Evolutionary conservation across 257 asterid genomes (phyloP).

Genomic region (Knoxia roxburghii): DNA sequence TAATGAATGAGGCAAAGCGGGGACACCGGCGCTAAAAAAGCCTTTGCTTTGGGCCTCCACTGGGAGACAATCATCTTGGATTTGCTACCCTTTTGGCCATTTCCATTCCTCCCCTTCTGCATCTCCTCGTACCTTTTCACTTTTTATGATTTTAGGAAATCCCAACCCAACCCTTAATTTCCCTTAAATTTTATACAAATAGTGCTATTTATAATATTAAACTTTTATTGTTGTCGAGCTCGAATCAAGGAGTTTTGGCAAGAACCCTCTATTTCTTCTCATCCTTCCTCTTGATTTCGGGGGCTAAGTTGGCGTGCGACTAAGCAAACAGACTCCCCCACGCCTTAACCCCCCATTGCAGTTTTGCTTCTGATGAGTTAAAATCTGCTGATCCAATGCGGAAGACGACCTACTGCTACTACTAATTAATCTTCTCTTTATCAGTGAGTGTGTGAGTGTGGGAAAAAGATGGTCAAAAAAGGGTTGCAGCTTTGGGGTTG

Average conservation of each 20-base stretch:
- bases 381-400: slow-evolving; percentile 45
- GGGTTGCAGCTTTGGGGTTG: slow-evolving; percentile 4
- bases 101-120: slow-evolving; percentile 15
- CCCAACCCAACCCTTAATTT: too few relatives aligned
- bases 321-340: slow-evolving; percentile 36
- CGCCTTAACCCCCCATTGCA: slow-evolving; percentile 33
- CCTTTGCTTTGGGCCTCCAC: slow-evolving; percentile 35
- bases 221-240: too few relatives aligned
- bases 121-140: slow-evolving; percentile 10
- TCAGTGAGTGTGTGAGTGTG: slow-evolving; percentile 3
- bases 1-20: slow-evolving; percentile 34
- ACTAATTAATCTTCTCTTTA: not conserved
- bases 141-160: slow-evolving; percentile 27
- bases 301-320: slow-evolving; percentile 51
- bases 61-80: slow-evolving; percentile 54
- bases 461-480: slow-evolving; percentile 22
- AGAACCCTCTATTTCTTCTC: not conserved
- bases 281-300: slow-evolving; percentile 36
- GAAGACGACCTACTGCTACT: not conserved
- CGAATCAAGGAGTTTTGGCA: too few relatives aligned
- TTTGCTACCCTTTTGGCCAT: slow-evolving; percentile 24
- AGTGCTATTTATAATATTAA: too few relatives aligned
- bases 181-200: too few relatives aligned
- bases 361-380: slow-evolving; percentile 14
- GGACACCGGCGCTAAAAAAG: slow-evolving; percentile 67